These are phyloP conservation scores for Skeletonema marinoi DNA, from an alignment of 108 stramenopile genomes.

Conservation along the genomic window DNA sequence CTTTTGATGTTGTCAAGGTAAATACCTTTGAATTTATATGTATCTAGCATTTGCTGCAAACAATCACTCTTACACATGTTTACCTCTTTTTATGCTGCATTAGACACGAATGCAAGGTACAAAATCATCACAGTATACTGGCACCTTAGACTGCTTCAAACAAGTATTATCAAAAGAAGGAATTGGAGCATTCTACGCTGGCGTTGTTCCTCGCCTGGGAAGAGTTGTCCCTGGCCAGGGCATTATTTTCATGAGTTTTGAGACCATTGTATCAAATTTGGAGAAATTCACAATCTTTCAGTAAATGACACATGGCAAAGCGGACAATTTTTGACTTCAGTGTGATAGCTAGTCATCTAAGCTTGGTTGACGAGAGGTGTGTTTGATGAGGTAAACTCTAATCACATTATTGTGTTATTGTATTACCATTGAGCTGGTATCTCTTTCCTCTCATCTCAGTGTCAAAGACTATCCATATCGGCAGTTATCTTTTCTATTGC, in stretches of 20 bases:
- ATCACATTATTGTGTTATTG: background rate
- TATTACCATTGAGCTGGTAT: no score
- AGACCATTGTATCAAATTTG: slow-evolving; percentile 81
- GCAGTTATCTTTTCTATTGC: slow-evolving; percentile 35
- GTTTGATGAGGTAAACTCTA: background rate
- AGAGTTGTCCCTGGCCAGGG: slow-evolving; percentile 97
- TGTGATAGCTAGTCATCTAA: background rate
- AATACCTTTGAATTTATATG: background rate
- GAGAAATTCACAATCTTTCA: slow-evolving; percentile 65
- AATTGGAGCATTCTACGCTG: slow-evolving; percentile 89
- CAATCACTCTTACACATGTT: background rate
- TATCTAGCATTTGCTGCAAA: background rate
- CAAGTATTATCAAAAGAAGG: slow-evolving; percentile 92
- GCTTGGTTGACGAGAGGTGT: background rate
- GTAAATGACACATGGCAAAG: background rate
- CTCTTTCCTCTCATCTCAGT: background rate
- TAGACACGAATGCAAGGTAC: slow-evolving; percentile 96
- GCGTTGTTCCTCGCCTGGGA: slow-evolving; percentile 90
- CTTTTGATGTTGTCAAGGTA: slow-evolving; percentile 97
- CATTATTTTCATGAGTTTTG: slow-evolving; percentile 98
- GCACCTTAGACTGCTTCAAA: slow-evolving; percentile 91
- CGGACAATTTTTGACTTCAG: background rate
- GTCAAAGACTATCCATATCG: slow-evolving; percentile 12
- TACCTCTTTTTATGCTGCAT: background rate
- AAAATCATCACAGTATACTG: slow-evolving; percentile 81